Conservation (phyloP, 805 yeast genomes). For the Candida glaebosa region DNA sequence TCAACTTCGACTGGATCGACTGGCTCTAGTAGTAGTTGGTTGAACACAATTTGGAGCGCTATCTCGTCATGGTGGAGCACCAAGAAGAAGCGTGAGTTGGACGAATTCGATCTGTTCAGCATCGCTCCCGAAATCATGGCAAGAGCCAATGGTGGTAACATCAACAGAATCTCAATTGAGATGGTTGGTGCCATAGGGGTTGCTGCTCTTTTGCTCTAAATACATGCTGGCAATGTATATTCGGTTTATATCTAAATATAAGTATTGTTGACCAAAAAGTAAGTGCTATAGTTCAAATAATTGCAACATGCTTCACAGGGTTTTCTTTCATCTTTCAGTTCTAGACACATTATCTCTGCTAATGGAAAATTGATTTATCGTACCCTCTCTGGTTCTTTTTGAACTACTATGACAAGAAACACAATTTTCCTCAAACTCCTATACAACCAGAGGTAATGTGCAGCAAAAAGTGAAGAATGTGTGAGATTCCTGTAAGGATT, state of each 20-base stretch:
- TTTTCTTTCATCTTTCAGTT: too few species aligned
- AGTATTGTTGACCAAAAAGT: not conserved
- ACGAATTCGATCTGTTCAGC: not conserved
- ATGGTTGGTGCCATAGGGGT: slow-evolving; percentile 4
- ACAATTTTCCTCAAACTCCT: too few species aligned
- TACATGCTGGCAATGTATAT: slow-evolving; percentile 1
- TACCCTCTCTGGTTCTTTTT: too few species aligned
- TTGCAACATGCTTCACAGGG: too few species aligned
- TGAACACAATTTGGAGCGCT: not conserved
- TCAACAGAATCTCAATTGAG: slow-evolving; percentile 2
- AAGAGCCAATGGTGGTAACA: slow-evolving; percentile 2
- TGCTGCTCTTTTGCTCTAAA: slow-evolving; percentile 3
- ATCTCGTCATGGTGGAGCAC: not conserved
- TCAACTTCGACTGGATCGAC: not conserved
- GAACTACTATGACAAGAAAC: too few species aligned
- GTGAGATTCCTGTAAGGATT: too few species aligned
- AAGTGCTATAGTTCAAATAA: too few species aligned
- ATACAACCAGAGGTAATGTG: too few species aligned
- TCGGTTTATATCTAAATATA: not conserved
- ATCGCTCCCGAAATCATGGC: slow-evolving; percentile 1
- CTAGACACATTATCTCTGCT: too few species aligned
- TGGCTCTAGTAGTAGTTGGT: not conserved
- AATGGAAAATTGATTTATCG: too few species aligned
- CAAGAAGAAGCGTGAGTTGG: not conserved
- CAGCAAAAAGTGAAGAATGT: too few species aligned